phyloP scores from a whole-genome alignment of 1,284 basidiomycete species.

The Leucoagaricus sp. region DNA sequence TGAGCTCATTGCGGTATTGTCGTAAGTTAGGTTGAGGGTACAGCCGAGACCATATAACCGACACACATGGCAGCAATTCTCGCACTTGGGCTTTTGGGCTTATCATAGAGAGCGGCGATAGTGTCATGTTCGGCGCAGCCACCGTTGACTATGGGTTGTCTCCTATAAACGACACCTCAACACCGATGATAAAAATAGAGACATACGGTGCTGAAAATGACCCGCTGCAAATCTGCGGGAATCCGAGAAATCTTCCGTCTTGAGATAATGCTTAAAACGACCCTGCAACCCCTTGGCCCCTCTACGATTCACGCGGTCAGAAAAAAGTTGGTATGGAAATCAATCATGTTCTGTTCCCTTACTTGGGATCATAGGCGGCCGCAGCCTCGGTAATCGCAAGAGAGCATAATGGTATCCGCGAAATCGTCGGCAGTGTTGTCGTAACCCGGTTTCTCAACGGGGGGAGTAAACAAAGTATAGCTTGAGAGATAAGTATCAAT shows the following conservation, averaged over 20 bases:
- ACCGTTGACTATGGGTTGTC: conserved; percentile 74
- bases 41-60: background rate
- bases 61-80: conserved; percentile 70
- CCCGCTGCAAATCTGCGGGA: conserved; percentile 71
- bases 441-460: conserved; percentile 82
- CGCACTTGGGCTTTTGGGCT: conserved; percentile 73
- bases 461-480: conserved; percentile 75
- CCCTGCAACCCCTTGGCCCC: conserved; percentile 73
- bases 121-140: conserved; percentile 80
- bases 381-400: conserved; percentile 73
- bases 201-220: conserved; percentile 52
- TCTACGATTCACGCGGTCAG: too few relatives aligned
- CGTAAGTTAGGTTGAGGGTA: conserved; percentile 14
- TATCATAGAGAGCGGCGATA: conserved; percentile 68
- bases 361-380: conserved; percentile 62
- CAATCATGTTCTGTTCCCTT: conserved; percentile 18
- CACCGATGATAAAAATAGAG: conserved; percentile 2
- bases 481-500: conserved; percentile 7
- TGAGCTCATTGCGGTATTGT: conserved; percentile 44
- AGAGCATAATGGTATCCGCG: too few relatives aligned
- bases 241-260: conserved; percentile 78
- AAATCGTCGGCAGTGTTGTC: conserved; percentile 81
- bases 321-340: too few relatives aligned
- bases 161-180: conserved; percentile 35
- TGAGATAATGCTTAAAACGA: conserved; percentile 76